A percentile compares a stretch with the other conserved stretches of the same genome.
Evolutionary conservation across 306 rosid species (phyloP).

Genomic region (Quercus cerris): DNA sequence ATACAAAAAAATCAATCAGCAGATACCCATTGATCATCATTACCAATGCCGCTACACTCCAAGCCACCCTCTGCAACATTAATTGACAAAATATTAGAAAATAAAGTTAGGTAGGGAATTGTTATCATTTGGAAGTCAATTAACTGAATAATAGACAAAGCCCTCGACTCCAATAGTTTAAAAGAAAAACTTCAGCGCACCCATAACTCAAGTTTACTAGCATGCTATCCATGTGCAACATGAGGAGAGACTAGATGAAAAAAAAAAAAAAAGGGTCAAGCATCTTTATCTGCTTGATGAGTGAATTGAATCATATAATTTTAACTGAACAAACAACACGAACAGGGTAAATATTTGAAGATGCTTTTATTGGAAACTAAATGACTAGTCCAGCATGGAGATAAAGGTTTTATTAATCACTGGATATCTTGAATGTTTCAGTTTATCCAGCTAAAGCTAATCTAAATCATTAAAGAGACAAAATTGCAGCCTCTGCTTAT

Average conservation of each 20-base stretch:
- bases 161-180: neutral
- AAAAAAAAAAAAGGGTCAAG: neutral
- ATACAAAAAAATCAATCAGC: slow-evolving; percentile 65
- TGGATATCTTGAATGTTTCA: neutral
- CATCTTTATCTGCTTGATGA: slow-evolving; percentile 7
- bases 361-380: neutral
- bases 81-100: slow-evolving; percentile 14
- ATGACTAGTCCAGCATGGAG: neutral
- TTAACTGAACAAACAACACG: slow-evolving; percentile 6
- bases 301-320: slow-evolving; percentile 4
- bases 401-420: neutral
- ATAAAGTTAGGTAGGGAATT: neutral
- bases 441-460: neutral
- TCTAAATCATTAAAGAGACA: neutral
- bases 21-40: slow-evolving; percentile 79
- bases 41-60: slow-evolving; percentile 79
- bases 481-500: neutral
- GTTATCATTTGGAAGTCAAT: neutral
- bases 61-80: slow-evolving; percentile 64
- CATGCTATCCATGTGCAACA: neutral
- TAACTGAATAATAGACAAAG: neutral
- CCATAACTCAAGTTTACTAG: slow-evolving; percentile 11
- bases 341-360: slow-evolving; percentile 1
- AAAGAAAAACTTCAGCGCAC: neutral
- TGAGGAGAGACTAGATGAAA: neutral